Evolutionary conservation across 2,329 filamentous ascomycete genomes (phyloP), one percentile per base, ranked within the genome.

Genomic region (Epicoccum nigrum): DNA sequence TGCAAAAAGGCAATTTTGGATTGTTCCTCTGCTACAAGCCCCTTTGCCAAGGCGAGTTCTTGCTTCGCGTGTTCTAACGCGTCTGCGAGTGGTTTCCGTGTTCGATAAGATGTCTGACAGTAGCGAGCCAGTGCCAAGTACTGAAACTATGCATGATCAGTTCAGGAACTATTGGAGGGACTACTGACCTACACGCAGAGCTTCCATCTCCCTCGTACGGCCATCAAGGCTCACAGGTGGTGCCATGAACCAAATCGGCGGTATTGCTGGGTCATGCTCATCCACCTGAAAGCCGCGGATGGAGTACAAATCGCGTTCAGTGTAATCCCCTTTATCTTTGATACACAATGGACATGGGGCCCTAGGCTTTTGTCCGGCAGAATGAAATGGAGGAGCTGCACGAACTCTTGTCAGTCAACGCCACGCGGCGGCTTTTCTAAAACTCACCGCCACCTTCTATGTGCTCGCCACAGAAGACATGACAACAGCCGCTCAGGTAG

Each of bases 381-480:
- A 70, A 55, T 80, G 74, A 41, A 81, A 81, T 2, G 77, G 74
- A 8, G 73, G 74, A 12, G 72, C 79, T 81, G 31, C 39, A 4
- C 27, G 7, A 9, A 12, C 13, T 17, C 42, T 9, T 49, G 49
- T 49, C 45, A 41, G 31, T 40, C n/a, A 6, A 28, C 13, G 4
- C 6, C 12, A 8, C 3, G 34, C 15, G 7, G 16, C 32, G 25
- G 15, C 15, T 30, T 3, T n/a, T 8, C 12, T 4, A 13, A 21
- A 15, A 65, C 74, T 62, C 55, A 81, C 79, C 79, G 41, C 78
- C 78, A 30, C 74, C 76, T 39, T 77, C 73, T 3, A 82, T 60
- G 60, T 82, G 79, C 53, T 74, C 75, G 45, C 65, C 70, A 55
- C 80, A 82, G 25, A 75, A 73, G 19, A 81, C 70, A 64, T 82